phyloP scores from a whole-genome alignment of 2,329 filamentous ascomycete genomes.

The Botrytis paeoniae region DNA sequence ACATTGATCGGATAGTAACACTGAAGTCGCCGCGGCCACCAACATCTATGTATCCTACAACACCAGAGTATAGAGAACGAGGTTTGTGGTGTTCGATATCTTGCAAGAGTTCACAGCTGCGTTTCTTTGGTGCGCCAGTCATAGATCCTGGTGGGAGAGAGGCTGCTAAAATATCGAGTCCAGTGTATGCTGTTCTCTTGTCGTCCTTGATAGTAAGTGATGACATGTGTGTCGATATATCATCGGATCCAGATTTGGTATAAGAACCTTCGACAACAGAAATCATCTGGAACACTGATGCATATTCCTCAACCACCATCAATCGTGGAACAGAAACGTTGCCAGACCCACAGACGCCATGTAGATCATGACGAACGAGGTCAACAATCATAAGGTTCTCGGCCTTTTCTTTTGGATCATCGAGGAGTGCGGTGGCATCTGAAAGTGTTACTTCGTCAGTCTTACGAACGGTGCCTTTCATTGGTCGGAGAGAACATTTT shows the following conservation, averaged over 20 bases:
- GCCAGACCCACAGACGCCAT: conserved; percentile 74
- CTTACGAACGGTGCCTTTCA: conserved; percentile 95
- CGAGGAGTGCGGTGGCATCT: conserved; percentile 69
- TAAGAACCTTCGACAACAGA: conserved; percentile 76
- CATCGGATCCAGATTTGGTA: conserved; percentile 33
- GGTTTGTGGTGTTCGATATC: conserved; percentile 60
- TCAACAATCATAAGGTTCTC: conserved; percentile 99
- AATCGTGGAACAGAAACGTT: conserved; percentile 73
- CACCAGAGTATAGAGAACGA: conserved; percentile 79
- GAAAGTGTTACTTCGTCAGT: conserved; percentile 62
- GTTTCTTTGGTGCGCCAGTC: conserved; percentile 94
- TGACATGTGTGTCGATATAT: conserved; percentile 12
- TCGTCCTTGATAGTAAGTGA: conserved; percentile 16
- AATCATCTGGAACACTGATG: conserved; percentile 87
- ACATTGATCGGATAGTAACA: conserved; percentile 83
- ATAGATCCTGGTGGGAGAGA: conserved; percentile 88
- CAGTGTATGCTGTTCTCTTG: conserved; percentile 47
- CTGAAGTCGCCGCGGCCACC: conserved; percentile 85
- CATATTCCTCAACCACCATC: conserved; percentile 86
- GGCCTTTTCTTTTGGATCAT: conserved; percentile 83
- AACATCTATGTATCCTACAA: conserved; percentile 86
- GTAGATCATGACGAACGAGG: conserved; percentile 88
- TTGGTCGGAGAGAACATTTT: conserved; percentile 77
- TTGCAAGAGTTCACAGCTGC: conserved; percentile 79
- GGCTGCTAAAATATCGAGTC: conserved; percentile 71